Conservation (phyloP, 805 yeast genomes). For the Candida incommunis region DNA sequence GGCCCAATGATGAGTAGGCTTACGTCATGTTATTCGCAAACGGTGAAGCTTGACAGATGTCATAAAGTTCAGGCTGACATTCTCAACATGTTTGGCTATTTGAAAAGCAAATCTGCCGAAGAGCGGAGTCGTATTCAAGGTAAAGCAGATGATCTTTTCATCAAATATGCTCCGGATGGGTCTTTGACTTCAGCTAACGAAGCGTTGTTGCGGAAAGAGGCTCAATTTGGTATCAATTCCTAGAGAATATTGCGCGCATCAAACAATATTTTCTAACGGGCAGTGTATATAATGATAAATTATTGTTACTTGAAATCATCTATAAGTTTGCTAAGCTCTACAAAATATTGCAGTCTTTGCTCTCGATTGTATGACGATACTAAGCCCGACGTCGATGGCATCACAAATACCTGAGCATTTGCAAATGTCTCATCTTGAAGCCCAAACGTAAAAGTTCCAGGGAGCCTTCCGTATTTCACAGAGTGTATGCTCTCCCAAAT, state of each 20-base stretch:
- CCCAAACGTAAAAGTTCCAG: slow-evolving; percentile 41
- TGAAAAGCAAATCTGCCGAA: slow-evolving; percentile 6
- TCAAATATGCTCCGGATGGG: slow-evolving; percentile 12
- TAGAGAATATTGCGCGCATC: too few species aligned
- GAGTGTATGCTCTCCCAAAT: slow-evolving; percentile 51
- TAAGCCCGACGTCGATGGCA: slow-evolving; percentile 63
- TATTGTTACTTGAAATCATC: neutral
- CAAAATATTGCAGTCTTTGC: slow-evolving; percentile 38
- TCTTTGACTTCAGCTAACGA: slow-evolving; percentile 10
- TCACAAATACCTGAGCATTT: slow-evolving; percentile 33
- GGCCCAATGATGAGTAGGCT: slow-evolving; percentile 15
- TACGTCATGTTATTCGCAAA: slow-evolving; percentile 13
- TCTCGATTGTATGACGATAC: slow-evolving; percentile 37
- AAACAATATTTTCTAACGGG: too few species aligned
- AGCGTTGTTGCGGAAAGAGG: neutral
- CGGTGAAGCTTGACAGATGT: slow-evolving; percentile 15
- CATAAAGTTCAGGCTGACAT: slow-evolving; percentile 16
- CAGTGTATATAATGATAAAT: neutral
- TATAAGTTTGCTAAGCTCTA: slow-evolving; percentile 18
- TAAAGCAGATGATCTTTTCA: slow-evolving; percentile 19
- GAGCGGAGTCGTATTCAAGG: slow-evolving; percentile 11
- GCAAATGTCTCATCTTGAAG: slow-evolving; percentile 19
- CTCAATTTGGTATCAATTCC: too few species aligned
- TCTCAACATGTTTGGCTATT: slow-evolving; percentile 15
- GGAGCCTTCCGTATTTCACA: slow-evolving; percentile 17